Conservation (phyloP, 345 rosid species). For the Eucalyptus leucophloia region DNA sequence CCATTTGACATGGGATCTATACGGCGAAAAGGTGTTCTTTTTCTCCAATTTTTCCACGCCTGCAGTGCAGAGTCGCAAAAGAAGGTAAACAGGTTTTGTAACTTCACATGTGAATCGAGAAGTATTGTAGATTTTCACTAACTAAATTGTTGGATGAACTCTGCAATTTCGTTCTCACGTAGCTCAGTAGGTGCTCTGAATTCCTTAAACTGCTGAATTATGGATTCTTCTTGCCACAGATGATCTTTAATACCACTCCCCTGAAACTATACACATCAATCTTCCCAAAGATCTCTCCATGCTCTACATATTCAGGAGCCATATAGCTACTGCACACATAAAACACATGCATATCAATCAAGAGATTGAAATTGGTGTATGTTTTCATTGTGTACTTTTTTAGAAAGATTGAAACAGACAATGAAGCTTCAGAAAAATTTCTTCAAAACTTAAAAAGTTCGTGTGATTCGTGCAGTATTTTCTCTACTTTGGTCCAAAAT, state of each 20-base stretch:
- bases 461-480: not conserved
- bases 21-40: not conserved
- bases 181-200: not conserved
- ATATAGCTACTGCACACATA: not conserved
- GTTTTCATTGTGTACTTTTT: not conserved
- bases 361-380: not conserved
- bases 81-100: not conserved
- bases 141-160: not conserved
- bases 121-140: not conserved
- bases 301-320: not conserved
- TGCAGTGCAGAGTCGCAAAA: not conserved
- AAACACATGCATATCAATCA: not conserved
- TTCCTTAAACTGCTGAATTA: not conserved
- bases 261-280: not conserved
- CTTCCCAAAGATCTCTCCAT: not conserved
- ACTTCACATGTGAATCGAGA: not conserved
- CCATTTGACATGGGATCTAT: not conserved
- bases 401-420: not conserved
- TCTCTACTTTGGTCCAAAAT: not conserved
- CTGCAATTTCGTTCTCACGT: not conserved
- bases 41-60: not conserved
- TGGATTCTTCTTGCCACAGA: not conserved
- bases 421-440: not conserved
- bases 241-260: not conserved
- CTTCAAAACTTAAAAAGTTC: not conserved